Conservation (phyloP, 495 filamentous ascomycete species). For the Mytilinidion resinicola region DNA sequence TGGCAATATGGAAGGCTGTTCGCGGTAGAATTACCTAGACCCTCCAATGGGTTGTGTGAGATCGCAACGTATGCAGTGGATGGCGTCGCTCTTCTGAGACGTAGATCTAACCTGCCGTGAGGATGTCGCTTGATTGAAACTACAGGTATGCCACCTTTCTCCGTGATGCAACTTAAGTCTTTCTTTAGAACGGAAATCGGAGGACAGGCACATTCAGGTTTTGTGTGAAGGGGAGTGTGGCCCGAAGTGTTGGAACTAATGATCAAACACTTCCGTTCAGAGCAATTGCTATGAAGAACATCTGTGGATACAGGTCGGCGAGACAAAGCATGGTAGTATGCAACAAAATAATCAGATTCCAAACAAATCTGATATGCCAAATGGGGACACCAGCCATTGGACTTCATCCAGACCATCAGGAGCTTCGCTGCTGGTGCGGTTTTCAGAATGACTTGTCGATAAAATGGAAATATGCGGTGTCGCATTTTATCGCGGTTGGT, state of each 20-base stretch:
- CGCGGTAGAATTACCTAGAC: background rate
- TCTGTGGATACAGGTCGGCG: background rate
- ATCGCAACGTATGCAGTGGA: background rate
- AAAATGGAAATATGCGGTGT: background rate
- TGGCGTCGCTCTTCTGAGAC: background rate
- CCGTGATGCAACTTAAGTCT: background rate
- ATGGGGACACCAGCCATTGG: background rate
- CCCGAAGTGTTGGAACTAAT: background rate
- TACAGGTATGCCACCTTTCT: background rate
- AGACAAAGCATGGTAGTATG: background rate
- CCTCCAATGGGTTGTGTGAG: background rate
- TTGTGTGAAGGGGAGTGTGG: background rate
- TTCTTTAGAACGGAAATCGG: background rate
- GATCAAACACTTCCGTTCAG: background rate
- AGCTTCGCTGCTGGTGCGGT: background rate
- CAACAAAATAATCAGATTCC: background rate
- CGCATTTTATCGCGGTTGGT: background rate
- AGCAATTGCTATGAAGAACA: background rate
- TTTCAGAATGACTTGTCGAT: background rate
- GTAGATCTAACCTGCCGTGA: background rate
- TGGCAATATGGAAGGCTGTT: conserved; percentile 1
- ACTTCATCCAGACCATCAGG: background rate
- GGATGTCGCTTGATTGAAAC: background rate
- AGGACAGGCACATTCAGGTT: background rate
- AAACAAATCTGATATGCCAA: background rate